phyloP scores from a whole-genome alignment of 352 stramenopile genomes.

The Globisporangium recalcitrans region DNA sequence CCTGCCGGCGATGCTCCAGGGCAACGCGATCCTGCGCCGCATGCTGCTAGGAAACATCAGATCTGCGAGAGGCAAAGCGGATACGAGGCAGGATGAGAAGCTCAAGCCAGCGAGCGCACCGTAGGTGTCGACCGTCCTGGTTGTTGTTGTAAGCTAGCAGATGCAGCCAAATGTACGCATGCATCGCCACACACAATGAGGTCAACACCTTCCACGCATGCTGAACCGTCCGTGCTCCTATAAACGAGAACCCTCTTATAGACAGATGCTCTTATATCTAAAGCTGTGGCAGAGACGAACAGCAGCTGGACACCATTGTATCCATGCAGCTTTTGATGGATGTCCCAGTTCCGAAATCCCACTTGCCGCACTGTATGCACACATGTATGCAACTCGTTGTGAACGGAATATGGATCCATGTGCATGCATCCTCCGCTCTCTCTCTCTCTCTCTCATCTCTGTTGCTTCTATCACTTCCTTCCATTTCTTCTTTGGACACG shows the following conservation, averaged over 20 bases:
- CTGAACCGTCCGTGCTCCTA: not conserved
- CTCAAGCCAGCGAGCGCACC: not conserved
- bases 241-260: not conserved
- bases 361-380: slow-evolving; percentile 5
- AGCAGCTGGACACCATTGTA: not conserved
- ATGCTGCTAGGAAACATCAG: slow-evolving; percentile 21
- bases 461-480: not conserved
- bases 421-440: not conserved
- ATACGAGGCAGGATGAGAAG: not conserved
- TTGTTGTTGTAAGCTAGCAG: too few relatives aligned
- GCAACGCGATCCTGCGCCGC: slow-evolving; percentile 23
- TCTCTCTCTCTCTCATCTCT: not conserved
- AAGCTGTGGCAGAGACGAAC: not conserved
- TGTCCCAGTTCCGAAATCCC: slow-evolving; percentile 3
- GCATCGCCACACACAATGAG: too few relatives aligned
- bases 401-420: not conserved
- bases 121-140: too few relatives aligned
- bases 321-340: slow-evolving; percentile 3
- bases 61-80: not conserved
- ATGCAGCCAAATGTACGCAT: too few relatives aligned
- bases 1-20: slow-evolving; percentile 29
- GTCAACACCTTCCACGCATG: too few relatives aligned
- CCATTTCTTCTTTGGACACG: not conserved
- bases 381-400: not conserved
- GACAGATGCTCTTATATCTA: not conserved